Conservation (phyloP, 2,329 filamentous ascomycete species). For the Penicillium sp. region DNA sequence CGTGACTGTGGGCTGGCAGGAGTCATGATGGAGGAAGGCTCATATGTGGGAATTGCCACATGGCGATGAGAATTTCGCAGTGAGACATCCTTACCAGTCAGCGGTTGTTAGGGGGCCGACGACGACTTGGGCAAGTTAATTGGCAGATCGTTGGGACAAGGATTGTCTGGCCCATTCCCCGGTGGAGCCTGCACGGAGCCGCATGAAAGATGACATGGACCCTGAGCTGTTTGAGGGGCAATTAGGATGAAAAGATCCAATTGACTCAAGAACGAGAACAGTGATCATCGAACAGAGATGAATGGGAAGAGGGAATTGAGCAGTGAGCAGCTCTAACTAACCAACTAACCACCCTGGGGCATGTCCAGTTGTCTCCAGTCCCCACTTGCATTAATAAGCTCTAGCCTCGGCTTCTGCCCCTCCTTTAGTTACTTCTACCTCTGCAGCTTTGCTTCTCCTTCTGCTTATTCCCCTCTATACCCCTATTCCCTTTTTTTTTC, state of each 20-base stretch:
- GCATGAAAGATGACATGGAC: background rate
- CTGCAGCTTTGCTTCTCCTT: background rate
- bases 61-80: background rate
- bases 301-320: too few species aligned
- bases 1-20: background rate
- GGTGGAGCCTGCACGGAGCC: background rate
- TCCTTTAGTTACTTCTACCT: background rate
- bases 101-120: background rate
- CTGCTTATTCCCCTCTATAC: background rate
- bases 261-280: too few species aligned
- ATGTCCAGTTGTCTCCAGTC: too few species aligned
- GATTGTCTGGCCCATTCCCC: background rate
- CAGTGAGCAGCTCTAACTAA: too few species aligned
- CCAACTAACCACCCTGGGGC: too few species aligned
- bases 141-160: background rate
- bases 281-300: too few species aligned
- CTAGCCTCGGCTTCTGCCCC: slow-evolving; percentile 1
- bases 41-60: background rate
- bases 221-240: background rate
- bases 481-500: background rate
- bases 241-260: too few species aligned
- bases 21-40: background rate
- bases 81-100: background rate
- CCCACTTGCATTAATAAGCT: slow-evolving; percentile 2
- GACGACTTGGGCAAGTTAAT: slow-evolving; percentile 1